Evolutionary conservation across 805 yeast genomes (phyloP), one percentile per base, ranked within the genome.

Genomic region (Myxozyma sirexii): DNA sequence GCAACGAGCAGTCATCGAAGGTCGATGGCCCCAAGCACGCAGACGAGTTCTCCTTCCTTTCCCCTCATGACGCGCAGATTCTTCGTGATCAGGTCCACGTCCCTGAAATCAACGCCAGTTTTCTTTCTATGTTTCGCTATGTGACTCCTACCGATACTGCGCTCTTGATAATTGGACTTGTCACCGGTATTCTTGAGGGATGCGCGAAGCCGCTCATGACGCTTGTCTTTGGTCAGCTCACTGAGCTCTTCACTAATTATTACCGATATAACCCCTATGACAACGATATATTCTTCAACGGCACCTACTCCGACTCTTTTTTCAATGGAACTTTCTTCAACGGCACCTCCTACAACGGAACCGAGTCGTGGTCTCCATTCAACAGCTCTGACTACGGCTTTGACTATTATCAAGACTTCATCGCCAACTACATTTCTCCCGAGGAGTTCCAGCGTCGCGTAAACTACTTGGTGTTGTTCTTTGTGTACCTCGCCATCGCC

Each of bases 401-500:
- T 27, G 52, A 57, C 33, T 52, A 44, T 39, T 52, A 44, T 42
- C 19, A 46, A 5, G 56, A 55, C 35, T 56, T 52, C 45, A 56
- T 62, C 50, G 47, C 38, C 38, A 52, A 43, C 44, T 60, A 55
- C 47, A 49, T 57, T 43, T 12, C 59, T 6, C 65, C 65, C 5
- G 67, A 56, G 4, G 64, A 59, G 19, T 76, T 77, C 66, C 75
- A 74, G 62, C 67, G 67, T 53, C 48, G 54, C 8, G 71, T 75
- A 47, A 68, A 74, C 62, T 74, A 72, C 57, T 67, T 70, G 59
- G 71, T 76, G 3, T 69, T 76, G 5, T 77, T 74, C 60, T 76
- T 76, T 50, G 71, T 76, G 24, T 76, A 76, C 62, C 69, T 76
- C 24, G 80, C 77, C 26, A 63, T 77, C n/a, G 80, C 72, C 12